These are phyloP conservation scores for Suillus placidus DNA, from an alignment of 768 basidiomycete genomes.

Conservation along the genomic window DNA sequence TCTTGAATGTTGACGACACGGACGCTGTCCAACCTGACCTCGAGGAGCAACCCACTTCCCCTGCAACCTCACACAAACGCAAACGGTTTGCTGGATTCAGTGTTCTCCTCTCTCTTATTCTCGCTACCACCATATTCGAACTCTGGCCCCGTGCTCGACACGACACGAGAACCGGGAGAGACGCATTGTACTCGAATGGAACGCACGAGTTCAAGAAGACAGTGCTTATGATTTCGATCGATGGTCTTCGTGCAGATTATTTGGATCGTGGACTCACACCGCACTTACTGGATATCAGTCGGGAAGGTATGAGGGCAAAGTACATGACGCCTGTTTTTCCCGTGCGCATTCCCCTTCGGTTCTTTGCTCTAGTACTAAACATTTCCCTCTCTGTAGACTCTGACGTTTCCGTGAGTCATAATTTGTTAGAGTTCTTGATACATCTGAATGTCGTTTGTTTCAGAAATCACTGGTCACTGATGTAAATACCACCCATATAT, in stretches of 20 bases:
- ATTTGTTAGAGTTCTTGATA: not conserved
- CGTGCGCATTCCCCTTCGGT: conserved; percentile 42
- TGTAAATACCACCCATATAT: conserved; percentile 47
- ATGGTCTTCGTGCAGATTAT: conserved; percentile 86
- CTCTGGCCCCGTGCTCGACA: not conserved
- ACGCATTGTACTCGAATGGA: conserved; percentile 67
- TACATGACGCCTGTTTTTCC: conserved; percentile 89
- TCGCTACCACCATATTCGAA: conserved; percentile 17
- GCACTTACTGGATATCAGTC: conserved; percentile 77
- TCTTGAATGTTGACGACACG: conserved; percentile 19
- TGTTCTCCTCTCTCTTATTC: conserved; percentile 19
- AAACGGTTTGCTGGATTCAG: conserved; percentile 19
- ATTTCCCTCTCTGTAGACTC: conserved; percentile 49
- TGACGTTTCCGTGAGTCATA: conserved; percentile 83
- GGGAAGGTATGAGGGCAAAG: conserved; percentile 85
- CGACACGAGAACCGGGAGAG: conserved; percentile 9
- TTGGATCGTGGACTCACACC: conserved; percentile 85
- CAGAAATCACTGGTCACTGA: conserved; percentile 89
- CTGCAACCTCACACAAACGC: conserved; percentile 9
- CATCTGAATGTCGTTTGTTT: conserved; percentile 7
- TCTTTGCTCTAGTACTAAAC: conserved; percentile 7
- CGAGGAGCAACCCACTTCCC: conserved; percentile 4
- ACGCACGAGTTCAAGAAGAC: conserved; percentile 83
- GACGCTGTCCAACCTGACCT: not conserved
- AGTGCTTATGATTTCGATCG: conserved; percentile 84